These are phyloP conservation scores for Benincasa hispida DNA, from an alignment of 306 rosid species.

Conservation along the genomic window DNA sequence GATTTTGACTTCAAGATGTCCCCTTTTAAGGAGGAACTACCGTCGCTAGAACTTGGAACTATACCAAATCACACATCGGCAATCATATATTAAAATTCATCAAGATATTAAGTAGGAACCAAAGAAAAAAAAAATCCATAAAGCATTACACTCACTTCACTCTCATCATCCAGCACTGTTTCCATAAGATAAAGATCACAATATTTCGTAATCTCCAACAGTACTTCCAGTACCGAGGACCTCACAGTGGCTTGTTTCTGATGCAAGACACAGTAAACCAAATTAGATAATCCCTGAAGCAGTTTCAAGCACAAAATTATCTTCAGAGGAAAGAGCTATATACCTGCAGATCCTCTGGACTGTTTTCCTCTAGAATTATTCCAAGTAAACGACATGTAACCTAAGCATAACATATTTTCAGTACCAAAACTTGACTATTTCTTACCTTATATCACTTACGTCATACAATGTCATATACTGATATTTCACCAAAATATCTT, in stretches of 20 bases:
- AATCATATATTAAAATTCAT: background rate
- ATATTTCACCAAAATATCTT: background rate
- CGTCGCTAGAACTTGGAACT: background rate
- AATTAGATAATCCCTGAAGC: slow-evolving; percentile 2
- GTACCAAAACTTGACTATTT: background rate
- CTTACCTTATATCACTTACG: background rate
- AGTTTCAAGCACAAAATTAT: slow-evolving; percentile 6
- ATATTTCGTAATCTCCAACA: slow-evolving; percentile 79
- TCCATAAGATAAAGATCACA: slow-evolving; percentile 98
- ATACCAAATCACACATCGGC: background rate
- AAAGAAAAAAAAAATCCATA: background rate
- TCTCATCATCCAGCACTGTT: slow-evolving; percentile 80
- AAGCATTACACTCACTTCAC: slow-evolving; percentile 48
- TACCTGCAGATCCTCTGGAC: slow-evolving; percentile 94
- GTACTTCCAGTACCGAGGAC: slow-evolving; percentile 79
- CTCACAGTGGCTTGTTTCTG: slow-evolving; percentile 82
- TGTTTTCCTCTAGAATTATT: slow-evolving; percentile 76
- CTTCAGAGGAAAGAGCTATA: slow-evolving; percentile 2
- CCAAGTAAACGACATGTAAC: slow-evolving; percentile 90
- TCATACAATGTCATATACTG: background rate
- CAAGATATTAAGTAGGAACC: background rate
- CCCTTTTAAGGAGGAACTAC: background rate
- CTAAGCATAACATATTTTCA: slow-evolving; percentile 22
- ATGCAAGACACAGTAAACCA: slow-evolving; percentile 19
- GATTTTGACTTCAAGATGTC: background rate